Evolutionary conservation across 257 asterid genomes (phyloP).

Genomic region (Craterostigma plantagineum): DNA sequence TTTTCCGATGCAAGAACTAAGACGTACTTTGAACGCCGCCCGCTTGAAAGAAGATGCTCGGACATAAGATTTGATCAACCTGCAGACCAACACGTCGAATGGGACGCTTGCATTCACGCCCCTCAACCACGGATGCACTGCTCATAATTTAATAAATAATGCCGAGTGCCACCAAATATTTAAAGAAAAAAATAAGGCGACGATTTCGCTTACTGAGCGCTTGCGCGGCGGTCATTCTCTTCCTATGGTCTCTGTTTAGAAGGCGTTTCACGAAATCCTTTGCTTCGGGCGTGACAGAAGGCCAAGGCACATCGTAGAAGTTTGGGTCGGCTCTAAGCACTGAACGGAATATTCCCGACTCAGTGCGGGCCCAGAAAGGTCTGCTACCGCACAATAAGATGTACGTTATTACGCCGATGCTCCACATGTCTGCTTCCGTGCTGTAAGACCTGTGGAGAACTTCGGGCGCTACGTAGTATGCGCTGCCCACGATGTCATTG

Average conservation of each 20-base stretch:
- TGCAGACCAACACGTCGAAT: slow-evolving; percentile 56
- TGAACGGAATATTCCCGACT: slow-evolving; percentile 92
- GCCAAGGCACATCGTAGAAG: slow-evolving; percentile 89
- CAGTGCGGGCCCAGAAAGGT: slow-evolving; percentile 98
- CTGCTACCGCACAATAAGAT: slow-evolving; percentile 92
- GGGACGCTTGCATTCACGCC: slow-evolving; percentile 38
- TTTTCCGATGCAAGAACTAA: too few relatives aligned
- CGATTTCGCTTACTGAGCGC: slow-evolving; percentile 64
- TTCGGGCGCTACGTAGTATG: slow-evolving; percentile 95
- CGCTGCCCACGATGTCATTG: slow-evolving; percentile 91
- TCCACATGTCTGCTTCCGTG: slow-evolving; percentile 89
- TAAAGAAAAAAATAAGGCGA: too few relatives aligned
- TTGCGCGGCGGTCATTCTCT: slow-evolving; percentile 94
- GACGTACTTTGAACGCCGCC: slow-evolving; percentile 64
- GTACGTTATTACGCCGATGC: slow-evolving; percentile 85
- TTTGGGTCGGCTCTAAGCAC: slow-evolving; percentile 96
- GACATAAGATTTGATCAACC: slow-evolving; percentile 58
- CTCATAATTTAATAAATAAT: too few relatives aligned
- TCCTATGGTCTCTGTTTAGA: slow-evolving; percentile 76
- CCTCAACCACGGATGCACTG: slow-evolving; percentile 96
- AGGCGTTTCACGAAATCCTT: slow-evolving; percentile 89
- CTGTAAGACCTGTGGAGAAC: slow-evolving; percentile 92
- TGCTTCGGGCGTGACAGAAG: slow-evolving; percentile 60
- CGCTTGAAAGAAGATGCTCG: slow-evolving; percentile 77
- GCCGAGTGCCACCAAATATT: too few relatives aligned